Evolutionary conservation across 1,139 yeast genomes (phyloP), one percentile per base, ranked within the genome.

Genomic region (Zygosaccharomyces pseudobailii): DNA sequence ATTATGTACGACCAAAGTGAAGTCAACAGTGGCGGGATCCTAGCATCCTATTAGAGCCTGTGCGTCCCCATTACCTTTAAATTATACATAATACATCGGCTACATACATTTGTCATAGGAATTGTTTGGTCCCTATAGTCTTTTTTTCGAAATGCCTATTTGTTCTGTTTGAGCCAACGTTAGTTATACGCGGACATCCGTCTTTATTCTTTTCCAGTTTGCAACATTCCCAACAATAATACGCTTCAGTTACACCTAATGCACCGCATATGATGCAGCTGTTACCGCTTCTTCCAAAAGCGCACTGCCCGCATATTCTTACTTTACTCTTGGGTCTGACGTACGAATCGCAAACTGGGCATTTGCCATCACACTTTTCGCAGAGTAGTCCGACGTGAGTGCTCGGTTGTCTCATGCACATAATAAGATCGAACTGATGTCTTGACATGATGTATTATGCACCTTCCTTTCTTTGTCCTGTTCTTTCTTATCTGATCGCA

Each of bases 361-460:
- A 90, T 54, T 83, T 75, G 1, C 97, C 97, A 61, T 90, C 97
- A 65, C 98, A 90, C 65, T 78, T 85, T 34, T 79, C 80, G 61
- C 98, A 90, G 6, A 90, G 73, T 48, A 74, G 69, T 0, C 96
- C 97, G 5, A 79, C 66, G 28, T 71, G 67, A 0, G 80, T 76
- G 1, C 97, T 97, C 2, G 96, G 89, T 59, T 82, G 95, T 61
- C 85, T 87, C 76, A 87, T 73, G 64, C 97, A 90, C 71, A 85
- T 83, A 3, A 87, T 79, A 31, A 90, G 74, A 65, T 90, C 97
- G 51, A 84, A 82, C 64, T 89, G 96, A 66, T 89, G 96, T 50
- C 95, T 82, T 3, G 96, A 87, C 97, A 89, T 89, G 7, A 13
- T 37, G 25, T 19, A 22, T 13, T n/a, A 7, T 8, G 21, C 22